Evolutionary conservation across 768 basidiomycete genomes (phyloP).

Genomic region (Pilatotrama ljubarskyi): DNA sequence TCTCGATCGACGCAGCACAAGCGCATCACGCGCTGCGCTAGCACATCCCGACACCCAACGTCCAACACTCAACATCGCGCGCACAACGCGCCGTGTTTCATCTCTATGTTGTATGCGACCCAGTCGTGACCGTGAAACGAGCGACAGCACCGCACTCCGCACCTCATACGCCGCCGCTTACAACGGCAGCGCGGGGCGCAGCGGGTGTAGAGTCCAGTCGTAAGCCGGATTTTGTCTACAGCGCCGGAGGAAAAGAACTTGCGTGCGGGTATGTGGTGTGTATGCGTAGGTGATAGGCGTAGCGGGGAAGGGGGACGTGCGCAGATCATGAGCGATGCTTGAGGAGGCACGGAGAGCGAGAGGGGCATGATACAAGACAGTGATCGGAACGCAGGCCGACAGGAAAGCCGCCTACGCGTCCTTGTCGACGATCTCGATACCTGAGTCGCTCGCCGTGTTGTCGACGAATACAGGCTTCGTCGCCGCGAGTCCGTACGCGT

Average conservation of each 20-base stretch:
- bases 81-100: neutral
- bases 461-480: constrained; percentile 67
- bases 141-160: neutral
- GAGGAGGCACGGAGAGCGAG: neutral
- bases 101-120: neutral
- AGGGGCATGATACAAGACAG: neutral
- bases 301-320: too few species aligned
- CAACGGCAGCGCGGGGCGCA: neutral
- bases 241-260: neutral
- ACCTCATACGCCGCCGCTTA: too few species aligned
- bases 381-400: neutral
- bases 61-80: neutral
- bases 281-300: neutral
- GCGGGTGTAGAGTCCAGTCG: neutral
- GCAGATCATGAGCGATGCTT: too few species aligned
- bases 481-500: constrained; percentile 75
- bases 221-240: neutral
- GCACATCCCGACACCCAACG: neutral
- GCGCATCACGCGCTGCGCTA: neutral
- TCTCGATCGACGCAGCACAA: constrained; percentile 3
- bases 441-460: constrained; percentile 60
- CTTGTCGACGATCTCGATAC: constrained; percentile 52
- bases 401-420: constrained; percentile 20
- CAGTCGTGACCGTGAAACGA: neutral
- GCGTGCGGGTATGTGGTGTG: neutral